These are phyloP conservation scores for Candida orba DNA, from an alignment of 805 yeast species.

Conservation along the genomic window DNA sequence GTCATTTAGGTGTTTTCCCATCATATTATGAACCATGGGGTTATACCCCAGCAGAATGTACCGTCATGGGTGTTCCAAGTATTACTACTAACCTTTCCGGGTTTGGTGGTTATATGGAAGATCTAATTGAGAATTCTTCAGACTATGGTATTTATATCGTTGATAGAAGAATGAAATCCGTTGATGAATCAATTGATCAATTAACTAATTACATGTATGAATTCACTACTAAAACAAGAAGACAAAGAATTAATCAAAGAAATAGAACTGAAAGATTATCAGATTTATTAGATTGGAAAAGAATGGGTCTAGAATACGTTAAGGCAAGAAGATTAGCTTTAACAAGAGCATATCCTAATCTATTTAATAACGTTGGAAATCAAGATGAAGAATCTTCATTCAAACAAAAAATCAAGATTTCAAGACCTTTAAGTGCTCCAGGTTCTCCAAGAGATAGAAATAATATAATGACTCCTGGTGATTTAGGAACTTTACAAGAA, in stretches of 20 bases:
- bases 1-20: constrained; percentile 97
- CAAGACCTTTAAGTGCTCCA: constrained; percentile 93
- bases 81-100: constrained; percentile 95
- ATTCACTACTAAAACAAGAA: constrained; percentile 80
- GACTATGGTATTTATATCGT: constrained; percentile 97
- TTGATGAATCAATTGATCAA: constrained; percentile 91
- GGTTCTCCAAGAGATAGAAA: constrained; percentile 83
- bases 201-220: constrained; percentile 84
- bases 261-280: constrained; percentile 92
- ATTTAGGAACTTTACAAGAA: constrained; percentile 92
- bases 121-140: constrained; percentile 83
- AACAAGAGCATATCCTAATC: constrained; percentile 89
- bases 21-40: constrained; percentile 99
- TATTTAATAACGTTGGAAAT: constrained; percentile 38
- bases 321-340: constrained; percentile 90
- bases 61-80: constrained; percentile 98
- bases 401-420: constrained; percentile 55
- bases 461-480: constrained; percentile 94
- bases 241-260: constrained; percentile 96
- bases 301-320: constrained; percentile 95
- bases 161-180: constrained; percentile 86
- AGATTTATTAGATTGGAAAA: constrained; percentile 92
- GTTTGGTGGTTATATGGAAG: constrained; percentile 98
- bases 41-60: constrained; percentile 98
- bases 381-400: constrained; percentile 21